Evolutionary conservation across 805 yeast genomes (phyloP).

Genomic region (Dipodascopsis tothii): DNA sequence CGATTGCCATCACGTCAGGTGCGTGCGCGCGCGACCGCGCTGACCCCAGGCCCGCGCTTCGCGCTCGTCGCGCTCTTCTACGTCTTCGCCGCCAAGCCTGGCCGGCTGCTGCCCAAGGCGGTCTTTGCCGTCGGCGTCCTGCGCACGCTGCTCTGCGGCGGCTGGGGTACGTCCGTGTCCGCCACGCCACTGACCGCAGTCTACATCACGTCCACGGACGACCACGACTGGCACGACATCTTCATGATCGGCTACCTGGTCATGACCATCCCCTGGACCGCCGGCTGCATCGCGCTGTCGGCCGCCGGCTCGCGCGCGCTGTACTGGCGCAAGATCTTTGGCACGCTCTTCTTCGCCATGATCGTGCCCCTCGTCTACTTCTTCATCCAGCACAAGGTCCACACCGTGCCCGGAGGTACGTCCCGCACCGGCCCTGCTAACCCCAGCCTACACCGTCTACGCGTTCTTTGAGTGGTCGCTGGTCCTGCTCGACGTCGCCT

Average conservation of each 20-base stretch:
- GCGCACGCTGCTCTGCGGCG: constrained; percentile 95
- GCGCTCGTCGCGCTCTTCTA: constrained; percentile 18
- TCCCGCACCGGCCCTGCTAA: neutral
- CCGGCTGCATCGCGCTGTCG: constrained; percentile 49
- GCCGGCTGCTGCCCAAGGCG: constrained; percentile 34
- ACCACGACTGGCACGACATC: constrained; percentile 91
- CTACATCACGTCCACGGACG: constrained; percentile 92
- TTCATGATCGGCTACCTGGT: constrained; percentile 89
- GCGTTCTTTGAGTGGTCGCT: constrained; percentile 94
- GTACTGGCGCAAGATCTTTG: constrained; percentile 44
- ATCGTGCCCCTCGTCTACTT: constrained; percentile 77
- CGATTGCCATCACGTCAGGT: constrained; percentile 89
- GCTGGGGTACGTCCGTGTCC: constrained; percentile 48
- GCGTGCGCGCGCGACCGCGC: constrained; percentile 34
- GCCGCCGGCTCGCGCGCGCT: constrained; percentile 43
- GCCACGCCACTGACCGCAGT: constrained; percentile 35
- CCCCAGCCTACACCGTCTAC: constrained; percentile 73
- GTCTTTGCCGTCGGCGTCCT: constrained; percentile 52
- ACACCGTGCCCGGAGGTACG: constrained; percentile 60
- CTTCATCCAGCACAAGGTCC: constrained; percentile 89
- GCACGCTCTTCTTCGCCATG: constrained; percentile 58
- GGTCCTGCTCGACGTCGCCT: constrained; percentile 72
- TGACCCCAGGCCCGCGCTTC: constrained; percentile 17
- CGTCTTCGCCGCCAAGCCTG: constrained; percentile 17
- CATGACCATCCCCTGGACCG: constrained; percentile 86